Conservation (phyloP, 1,139 yeast genomes). For the Kluyveromyces marxianus region DNA sequence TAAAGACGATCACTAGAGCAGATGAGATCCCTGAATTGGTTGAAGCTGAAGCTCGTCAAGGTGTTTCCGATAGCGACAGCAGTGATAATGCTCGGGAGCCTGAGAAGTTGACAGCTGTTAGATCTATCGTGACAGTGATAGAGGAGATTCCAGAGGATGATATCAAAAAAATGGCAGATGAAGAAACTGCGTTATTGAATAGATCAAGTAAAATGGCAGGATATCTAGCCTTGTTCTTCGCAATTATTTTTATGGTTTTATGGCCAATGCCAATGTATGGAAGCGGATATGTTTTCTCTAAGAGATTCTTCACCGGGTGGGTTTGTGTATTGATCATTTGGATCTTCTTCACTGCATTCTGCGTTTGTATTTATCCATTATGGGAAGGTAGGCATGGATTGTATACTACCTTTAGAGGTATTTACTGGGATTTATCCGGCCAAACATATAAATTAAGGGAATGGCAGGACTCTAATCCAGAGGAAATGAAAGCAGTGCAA, state of each 20-base stretch:
- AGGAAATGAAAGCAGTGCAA: slow-evolving; percentile 58
- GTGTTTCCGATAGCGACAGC: slow-evolving; percentile 19
- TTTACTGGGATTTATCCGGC: slow-evolving; percentile 78
- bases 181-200: slow-evolving; percentile 39
- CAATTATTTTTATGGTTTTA: slow-evolving; percentile 53
- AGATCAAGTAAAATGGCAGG: slow-evolving; percentile 51
- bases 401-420: slow-evolving; percentile 56
- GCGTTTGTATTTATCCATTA: slow-evolving; percentile 55
- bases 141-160: slow-evolving; percentile 37
- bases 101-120: slow-evolving; percentile 35
- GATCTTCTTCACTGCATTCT: slow-evolving; percentile 51
- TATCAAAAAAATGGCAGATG: slow-evolving; percentile 33
- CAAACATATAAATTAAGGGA: slow-evolving; percentile 60
- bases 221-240: slow-evolving; percentile 46
- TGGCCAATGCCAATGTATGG: slow-evolving; percentile 95
- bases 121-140: slow-evolving; percentile 34
- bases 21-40: slow-evolving; percentile 59
- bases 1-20: slow-evolving; percentile 52
- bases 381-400: slow-evolving; percentile 65
- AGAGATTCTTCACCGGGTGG: slow-evolving; percentile 77
- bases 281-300: slow-evolving; percentile 59
- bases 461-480: slow-evolving; percentile 69
- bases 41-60: slow-evolving; percentile 29
- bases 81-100: slow-evolving; percentile 21
- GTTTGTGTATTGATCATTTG: slow-evolving; percentile 65